A percentile compares a stretch with the other conserved stretches of the same genome.
Evolutionary conservation across 805 yeast species (phyloP).

Genomic region (Starmera amethionina): DNA sequence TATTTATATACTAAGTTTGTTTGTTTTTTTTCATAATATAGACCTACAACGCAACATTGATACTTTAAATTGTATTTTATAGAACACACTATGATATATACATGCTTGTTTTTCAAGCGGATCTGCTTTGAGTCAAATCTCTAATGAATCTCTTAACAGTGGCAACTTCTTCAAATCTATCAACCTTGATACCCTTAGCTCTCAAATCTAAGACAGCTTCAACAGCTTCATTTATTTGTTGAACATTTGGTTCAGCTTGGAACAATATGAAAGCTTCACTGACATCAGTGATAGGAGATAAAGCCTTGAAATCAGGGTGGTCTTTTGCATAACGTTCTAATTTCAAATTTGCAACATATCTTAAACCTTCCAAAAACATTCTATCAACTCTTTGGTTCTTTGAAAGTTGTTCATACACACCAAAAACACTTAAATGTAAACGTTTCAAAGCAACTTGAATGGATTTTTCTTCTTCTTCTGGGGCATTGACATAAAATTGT

Average conservation of each 20-base stretch:
- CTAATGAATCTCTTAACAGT: constrained; percentile 21
- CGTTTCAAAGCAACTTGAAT: constrained; percentile 65
- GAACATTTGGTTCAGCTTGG: constrained; percentile 32
- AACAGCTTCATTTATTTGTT: constrained; percentile 30
- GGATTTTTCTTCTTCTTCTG: constrained; percentile 44
- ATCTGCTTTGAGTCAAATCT: constrained; percentile 2
- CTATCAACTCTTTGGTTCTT: constrained; percentile 50
- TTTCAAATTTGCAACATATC: constrained; percentile 61
- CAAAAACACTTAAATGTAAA: constrained; percentile 73
- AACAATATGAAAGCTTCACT: constrained; percentile 41
- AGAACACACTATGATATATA: not conserved
- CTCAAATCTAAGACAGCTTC: constrained; percentile 37
- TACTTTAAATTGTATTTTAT: too few species aligned
- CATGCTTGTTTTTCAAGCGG: not conserved
- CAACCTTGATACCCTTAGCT: constrained; percentile 22
- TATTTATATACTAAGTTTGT: too few species aligned
- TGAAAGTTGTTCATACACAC: constrained; percentile 56
- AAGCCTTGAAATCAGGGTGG: constrained; percentile 30
- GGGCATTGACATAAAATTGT: constrained; percentile 43
- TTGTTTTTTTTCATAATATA: too few species aligned
- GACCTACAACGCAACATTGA: too few species aligned
- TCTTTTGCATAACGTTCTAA: constrained; percentile 43
- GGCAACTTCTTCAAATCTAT: constrained; percentile 24
- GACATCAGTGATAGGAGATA: constrained; percentile 16
- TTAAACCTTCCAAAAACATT: constrained; percentile 56